A percentile compares a stretch with the other conserved stretches of the same genome.
Evolutionary conservation across 768 basidiomycete species (phyloP).

Genomic region (Leccinum subtestaceum): DNA sequence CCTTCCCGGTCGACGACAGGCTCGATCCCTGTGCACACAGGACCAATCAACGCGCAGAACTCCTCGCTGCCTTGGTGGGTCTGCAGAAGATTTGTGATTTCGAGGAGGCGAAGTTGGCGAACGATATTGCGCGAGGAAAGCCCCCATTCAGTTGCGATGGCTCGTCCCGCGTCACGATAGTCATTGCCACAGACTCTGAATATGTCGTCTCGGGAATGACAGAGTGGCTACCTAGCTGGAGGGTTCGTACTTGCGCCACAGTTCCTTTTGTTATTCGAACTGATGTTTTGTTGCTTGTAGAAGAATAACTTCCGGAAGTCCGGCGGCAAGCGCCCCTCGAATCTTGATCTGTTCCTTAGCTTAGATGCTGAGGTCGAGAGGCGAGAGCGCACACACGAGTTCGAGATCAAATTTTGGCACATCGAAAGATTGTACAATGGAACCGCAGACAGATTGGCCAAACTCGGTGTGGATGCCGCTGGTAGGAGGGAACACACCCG

Average conservation of each 20-base stretch:
- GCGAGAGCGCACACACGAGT: not conserved
- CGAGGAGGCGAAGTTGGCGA: conserved; percentile 8
- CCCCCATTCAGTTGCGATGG: not conserved
- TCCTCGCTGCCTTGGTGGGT: conserved; percentile 4
- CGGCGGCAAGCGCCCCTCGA: conserved; percentile 1
- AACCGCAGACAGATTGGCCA: conserved; percentile 26
- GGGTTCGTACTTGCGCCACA: not conserved
- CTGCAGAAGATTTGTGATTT: conserved; percentile 28
- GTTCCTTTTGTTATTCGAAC: not conserved
- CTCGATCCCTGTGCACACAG: not conserved
- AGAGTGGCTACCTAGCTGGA: conserved; percentile 9
- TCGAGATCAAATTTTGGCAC: conserved; percentile 25
- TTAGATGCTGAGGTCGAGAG: conserved; percentile 1
- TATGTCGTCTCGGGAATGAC: conserved; percentile 11
- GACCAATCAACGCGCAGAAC: not conserved
- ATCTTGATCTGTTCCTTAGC: conserved; percentile 8
- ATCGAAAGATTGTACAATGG: conserved; percentile 25
- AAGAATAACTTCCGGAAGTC: not conserved
- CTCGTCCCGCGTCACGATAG: not conserved
- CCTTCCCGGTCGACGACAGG: not conserved
- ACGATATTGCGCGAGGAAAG: not conserved
- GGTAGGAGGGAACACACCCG: not conserved
- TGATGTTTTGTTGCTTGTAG: not conserved
- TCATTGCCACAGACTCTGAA: conserved; percentile 6
- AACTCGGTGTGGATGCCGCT: not conserved